Percentiles rank a stretch among this genome's conserved stretches.
Evolutionary conservation across 2,329 filamentous ascomycete species (phyloP).

Genomic region (Fusarium verticillioides): DNA sequence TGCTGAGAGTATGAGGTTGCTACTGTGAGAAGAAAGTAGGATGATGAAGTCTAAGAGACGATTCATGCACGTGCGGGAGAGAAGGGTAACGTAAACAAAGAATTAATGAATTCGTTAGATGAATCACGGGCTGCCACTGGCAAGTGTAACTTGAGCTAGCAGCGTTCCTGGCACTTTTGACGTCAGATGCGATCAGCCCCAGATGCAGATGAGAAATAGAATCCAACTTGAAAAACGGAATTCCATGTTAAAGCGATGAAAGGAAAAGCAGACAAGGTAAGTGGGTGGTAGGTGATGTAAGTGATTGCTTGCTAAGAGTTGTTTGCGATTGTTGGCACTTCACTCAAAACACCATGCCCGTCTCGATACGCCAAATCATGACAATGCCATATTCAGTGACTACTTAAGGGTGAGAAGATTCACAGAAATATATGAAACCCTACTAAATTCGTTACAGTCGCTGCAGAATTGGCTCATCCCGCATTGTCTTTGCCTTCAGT

Average conservation of each 20-base stretch:
- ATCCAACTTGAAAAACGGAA: too few species aligned
- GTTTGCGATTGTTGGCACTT: not conserved
- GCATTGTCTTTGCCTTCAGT: too few species aligned
- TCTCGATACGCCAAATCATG: not conserved
- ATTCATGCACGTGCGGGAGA: not conserved
- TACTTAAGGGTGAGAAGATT: fast-evolving
- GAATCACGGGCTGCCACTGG: not conserved
- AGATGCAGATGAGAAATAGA: not conserved
- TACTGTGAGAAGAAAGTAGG: not conserved
- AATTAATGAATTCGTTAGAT: not conserved
- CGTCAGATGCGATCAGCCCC: not conserved
- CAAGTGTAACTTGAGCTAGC: not conserved
- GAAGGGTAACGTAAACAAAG: not conserved
- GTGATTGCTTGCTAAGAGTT: not conserved
- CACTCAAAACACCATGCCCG: too few species aligned
- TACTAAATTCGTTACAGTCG: not conserved
- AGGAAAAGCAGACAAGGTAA: not conserved
- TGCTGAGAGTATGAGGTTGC: not conserved
- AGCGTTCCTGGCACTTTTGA: not conserved
- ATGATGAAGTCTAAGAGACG: not conserved
- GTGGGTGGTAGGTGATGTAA: not conserved
- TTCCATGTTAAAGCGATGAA: fast-evolving
- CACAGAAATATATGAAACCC: fast-evolving
- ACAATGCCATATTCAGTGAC: too few species aligned
- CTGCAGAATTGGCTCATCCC: not conserved